Conservation (phyloP, 2,329 filamentous ascomycete genomes). For the Aspergillus clavatus region DNA sequence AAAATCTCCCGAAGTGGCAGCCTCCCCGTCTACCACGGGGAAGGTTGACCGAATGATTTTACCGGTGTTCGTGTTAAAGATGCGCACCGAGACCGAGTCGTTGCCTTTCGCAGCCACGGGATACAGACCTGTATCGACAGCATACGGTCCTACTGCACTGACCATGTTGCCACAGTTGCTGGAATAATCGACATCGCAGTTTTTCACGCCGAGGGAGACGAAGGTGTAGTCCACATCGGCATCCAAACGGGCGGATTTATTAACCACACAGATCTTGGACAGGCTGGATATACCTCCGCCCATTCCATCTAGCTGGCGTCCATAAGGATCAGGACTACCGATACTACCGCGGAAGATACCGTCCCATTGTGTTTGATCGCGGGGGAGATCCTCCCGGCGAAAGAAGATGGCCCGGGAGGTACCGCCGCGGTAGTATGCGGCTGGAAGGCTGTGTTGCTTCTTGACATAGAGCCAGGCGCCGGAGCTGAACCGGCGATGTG, state of each 20-base stretch:
- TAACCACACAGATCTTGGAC: slow-evolving; percentile 66
- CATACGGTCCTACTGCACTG: slow-evolving; percentile 61
- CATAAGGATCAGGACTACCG: slow-evolving; percentile 61
- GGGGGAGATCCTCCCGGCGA: slow-evolving; percentile 49
- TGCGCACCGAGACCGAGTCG: slow-evolving; percentile 46
- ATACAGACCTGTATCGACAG: slow-evolving; percentile 53
- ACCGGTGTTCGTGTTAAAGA: slow-evolving; percentile 67
- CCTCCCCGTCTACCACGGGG: slow-evolving; percentile 45
- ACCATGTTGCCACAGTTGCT: slow-evolving; percentile 76
- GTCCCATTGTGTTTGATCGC: slow-evolving; percentile 44
- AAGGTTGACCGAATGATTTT: slow-evolving; percentile 61
- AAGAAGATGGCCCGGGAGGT: slow-evolving; percentile 66
- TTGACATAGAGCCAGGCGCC: slow-evolving; percentile 2
- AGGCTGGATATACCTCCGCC: slow-evolving; percentile 65
- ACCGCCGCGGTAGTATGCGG: slow-evolving; percentile 62
- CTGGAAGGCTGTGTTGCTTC: slow-evolving; percentile 39
- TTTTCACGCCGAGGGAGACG: slow-evolving; percentile 61
- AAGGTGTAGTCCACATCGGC: slow-evolving; percentile 68
- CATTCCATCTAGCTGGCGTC: slow-evolving; percentile 67
- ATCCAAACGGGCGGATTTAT: slow-evolving; percentile 44
- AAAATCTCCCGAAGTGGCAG: slow-evolving; percentile 51
- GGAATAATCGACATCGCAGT: slow-evolving; percentile 58
- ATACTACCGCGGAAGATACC: slow-evolving; percentile 56
- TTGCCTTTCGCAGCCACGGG: slow-evolving; percentile 12
- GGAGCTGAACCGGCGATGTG: neutral